A percentile compares a stretch with the other conserved stretches of the same genome.
Evolutionary conservation across 257 asterid genomes (phyloP).

Genomic region (Solanum sejunctum): DNA sequence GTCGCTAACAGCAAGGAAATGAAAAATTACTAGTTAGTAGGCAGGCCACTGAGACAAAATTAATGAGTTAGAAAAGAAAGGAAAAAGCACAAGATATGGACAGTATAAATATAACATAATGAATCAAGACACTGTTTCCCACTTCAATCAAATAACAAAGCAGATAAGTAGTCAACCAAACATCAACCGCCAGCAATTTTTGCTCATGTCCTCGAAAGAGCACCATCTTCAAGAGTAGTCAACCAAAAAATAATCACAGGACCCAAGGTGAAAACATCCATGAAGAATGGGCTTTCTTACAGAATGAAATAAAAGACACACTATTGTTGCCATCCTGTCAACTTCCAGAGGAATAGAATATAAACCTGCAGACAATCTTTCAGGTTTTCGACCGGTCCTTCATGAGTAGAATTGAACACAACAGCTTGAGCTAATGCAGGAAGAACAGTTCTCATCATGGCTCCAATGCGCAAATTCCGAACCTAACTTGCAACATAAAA

Average conservation of each 20-base stretch:
- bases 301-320: not conserved
- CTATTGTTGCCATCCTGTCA: not conserved
- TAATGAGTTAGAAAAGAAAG: not conserved
- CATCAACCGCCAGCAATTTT: not conserved
- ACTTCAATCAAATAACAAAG: not conserved
- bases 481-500: slow-evolving; percentile 28
- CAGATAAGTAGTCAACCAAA: not conserved
- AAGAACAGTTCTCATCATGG: slow-evolving; percentile 80
- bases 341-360: slow-evolving; percentile 8
- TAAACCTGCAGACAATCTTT: slow-evolving; percentile 69
- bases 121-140: not conserved
- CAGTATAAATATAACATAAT: not conserved
- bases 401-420: slow-evolving; percentile 35
- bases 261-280: not conserved
- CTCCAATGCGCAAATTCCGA: slow-evolving; percentile 90
- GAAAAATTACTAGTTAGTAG: not conserved
- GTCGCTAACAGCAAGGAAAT: slow-evolving; percentile 25
- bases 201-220: not conserved
- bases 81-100: not conserved
- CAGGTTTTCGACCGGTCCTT: slow-evolving; percentile 30
- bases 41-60: not conserved
- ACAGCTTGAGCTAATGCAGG: slow-evolving; percentile 92
- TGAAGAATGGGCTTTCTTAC: not conserved
- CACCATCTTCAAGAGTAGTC: not conserved
- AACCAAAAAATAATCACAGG: not conserved